Evolutionary conservation across 2,329 filamentous ascomycete genomes (phyloP).

Genomic region (Plectosphaerella cucumerina): DNA sequence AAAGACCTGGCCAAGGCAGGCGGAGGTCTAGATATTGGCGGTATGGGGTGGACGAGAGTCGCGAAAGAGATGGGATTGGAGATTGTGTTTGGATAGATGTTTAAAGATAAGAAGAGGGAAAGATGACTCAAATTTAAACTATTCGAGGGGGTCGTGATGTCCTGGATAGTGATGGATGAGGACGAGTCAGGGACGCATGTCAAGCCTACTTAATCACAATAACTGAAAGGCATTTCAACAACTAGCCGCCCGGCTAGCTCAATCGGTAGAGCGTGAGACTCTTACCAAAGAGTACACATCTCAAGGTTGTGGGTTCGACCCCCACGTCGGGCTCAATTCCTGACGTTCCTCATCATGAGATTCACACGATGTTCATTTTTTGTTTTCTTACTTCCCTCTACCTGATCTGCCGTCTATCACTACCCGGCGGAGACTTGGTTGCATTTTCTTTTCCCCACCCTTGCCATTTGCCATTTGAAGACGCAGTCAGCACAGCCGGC

Average conservation of each 20-base stretch:
- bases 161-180: too few species aligned
- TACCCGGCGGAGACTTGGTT: too few species aligned
- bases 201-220: neutral
- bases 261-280: slow-evolving; percentile 72
- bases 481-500: too few species aligned
- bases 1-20: slow-evolving; percentile 11
- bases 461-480: too few species aligned
- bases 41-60: slow-evolving; percentile 9
- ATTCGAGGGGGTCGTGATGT: too few species aligned
- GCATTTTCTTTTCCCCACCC: too few species aligned
- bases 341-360: neutral
- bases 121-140: too few species aligned
- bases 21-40: slow-evolving; percentile 7
- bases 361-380: too few species aligned
- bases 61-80: slow-evolving; percentile 10
- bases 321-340: slow-evolving; percentile 1
- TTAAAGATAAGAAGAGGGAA: too few species aligned
- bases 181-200: too few species aligned
- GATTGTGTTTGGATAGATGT: slow-evolving; percentile 10
- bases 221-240: neutral
- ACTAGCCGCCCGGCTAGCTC: slow-evolving; percentile 51
- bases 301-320: slow-evolving; percentile 1
- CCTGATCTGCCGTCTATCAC: too few species aligned
- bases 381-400: too few species aligned
- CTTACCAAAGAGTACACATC: slow-evolving; percentile 33